Conservation (phyloP, 495 filamentous ascomycete species). For the Aspergillus biplanus region DNA sequence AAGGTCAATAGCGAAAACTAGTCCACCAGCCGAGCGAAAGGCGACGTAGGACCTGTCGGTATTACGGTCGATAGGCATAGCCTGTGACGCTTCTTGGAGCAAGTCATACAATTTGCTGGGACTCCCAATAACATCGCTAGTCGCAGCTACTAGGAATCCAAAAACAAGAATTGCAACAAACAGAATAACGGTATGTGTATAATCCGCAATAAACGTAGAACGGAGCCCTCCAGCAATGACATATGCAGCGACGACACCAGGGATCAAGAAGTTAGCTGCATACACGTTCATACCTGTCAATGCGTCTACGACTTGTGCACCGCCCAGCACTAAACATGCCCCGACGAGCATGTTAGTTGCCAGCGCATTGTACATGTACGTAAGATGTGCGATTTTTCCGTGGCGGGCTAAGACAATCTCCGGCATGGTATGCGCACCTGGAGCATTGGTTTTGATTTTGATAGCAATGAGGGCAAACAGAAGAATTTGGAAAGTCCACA, state of each 20-base stretch:
- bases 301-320: conserved; percentile 44
- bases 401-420: conserved; percentile 44
- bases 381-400: conserved; percentile 41
- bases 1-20: conserved; percentile 44
- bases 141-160: conserved; percentile 50
- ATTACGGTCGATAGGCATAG: conserved; percentile 52
- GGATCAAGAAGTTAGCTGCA: conserved; percentile 48
- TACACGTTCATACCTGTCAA: conserved; percentile 52
- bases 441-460: conserved; percentile 45
- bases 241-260: conserved; percentile 44
- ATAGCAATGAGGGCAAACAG: conserved; percentile 46
- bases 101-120: conserved; percentile 51
- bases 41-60: conserved; percentile 56
- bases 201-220: conserved; percentile 48
- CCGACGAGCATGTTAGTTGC: conserved; percentile 51
- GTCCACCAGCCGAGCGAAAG: conserved; percentile 50
- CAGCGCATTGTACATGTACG: conserved; percentile 45
- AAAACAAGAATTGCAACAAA: conserved; percentile 54
- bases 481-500: conserved; percentile 48
- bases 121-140: conserved; percentile 47
- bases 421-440: conserved; percentile 43
- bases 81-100: conserved; percentile 45
- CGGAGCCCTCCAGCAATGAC: conserved; percentile 48
- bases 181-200: conserved; percentile 49
- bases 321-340: conserved; percentile 43